A percentile compares a stretch with the other conserved stretches of the same genome.
Conservation (phyloP, 495 filamentous ascomycete genomes). For the Aspergillus cavernicola region DNA sequence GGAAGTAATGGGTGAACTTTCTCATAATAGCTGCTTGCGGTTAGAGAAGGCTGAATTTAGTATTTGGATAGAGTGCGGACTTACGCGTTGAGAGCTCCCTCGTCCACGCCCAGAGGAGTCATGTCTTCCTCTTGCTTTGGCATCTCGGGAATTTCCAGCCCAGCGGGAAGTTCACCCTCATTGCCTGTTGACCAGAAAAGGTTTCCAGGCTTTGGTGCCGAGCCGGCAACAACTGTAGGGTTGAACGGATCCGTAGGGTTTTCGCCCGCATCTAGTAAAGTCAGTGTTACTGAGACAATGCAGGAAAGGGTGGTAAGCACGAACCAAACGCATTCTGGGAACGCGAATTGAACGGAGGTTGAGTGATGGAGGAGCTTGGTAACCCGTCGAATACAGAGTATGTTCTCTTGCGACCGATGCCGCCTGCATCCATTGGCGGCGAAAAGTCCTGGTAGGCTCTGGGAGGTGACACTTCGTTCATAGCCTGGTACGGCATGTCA, state of each 20-base stretch:
- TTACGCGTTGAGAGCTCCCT: conserved; percentile 41
- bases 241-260: conserved; percentile 45
- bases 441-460: conserved; percentile 48
- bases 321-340: conserved; percentile 40
- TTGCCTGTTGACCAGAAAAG: conserved; percentile 37
- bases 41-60: conserved; percentile 17
- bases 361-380: conserved; percentile 42
- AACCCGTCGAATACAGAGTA: conserved; percentile 55
- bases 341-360: conserved; percentile 42
- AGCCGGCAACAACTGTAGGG: conserved; percentile 25
- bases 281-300: conserved; percentile 14
- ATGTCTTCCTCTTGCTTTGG: conserved; percentile 40
- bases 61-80: conserved; percentile 16
- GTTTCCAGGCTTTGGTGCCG: conserved; percentile 35
- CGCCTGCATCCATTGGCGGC: conserved; percentile 38
- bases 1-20: conserved; percentile 73
- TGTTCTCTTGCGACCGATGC: conserved; percentile 50
- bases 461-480: conserved; percentile 45
- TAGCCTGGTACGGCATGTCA: conserved; percentile 43
- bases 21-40: conserved; percentile 57
- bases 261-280: conserved; percentile 31
- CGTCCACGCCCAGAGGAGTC: conserved; percentile 40
- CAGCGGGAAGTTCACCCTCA: conserved; percentile 35
- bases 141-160: conserved; percentile 36
- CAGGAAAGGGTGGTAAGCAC: background rate